Percentiles rank a stretch among this genome's conserved stretches.
Evolutionary conservation across 495 filamentous ascomycete species (phyloP).

Genomic region (Filosporella fistucella): DNA sequence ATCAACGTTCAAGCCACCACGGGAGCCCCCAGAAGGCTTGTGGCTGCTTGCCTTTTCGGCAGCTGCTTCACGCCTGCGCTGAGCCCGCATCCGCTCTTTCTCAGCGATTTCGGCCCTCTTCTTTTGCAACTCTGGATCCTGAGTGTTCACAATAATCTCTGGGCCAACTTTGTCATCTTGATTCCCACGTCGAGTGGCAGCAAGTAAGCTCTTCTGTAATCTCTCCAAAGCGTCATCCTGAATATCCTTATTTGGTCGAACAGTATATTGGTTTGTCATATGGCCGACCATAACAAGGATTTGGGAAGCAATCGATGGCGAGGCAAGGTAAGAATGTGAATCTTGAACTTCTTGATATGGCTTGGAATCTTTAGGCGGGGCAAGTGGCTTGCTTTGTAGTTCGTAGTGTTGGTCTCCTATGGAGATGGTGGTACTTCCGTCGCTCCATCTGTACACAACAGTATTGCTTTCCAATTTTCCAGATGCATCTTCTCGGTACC

Average conservation of each 20-base stretch:
- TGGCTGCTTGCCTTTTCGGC: conserved; percentile 59
- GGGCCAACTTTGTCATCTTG: conserved; percentile 39
- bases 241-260: conserved; percentile 63
- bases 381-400: conserved; percentile 69
- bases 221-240: conserved; percentile 74
- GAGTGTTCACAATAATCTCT: conserved; percentile 51
- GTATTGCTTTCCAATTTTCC: conserved; percentile 26
- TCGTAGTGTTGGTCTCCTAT: conserved; percentile 74
- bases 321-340: conserved; percentile 77
- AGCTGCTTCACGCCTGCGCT: conserved; percentile 63
- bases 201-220: conserved; percentile 65
- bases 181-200: conserved; percentile 39
- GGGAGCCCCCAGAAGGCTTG: conserved; percentile 45
- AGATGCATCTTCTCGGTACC: conserved; percentile 20
- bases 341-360: conserved; percentile 66
- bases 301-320: conserved; percentile 63
- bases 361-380: conserved; percentile 49
- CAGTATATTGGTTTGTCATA: conserved; percentile 68
- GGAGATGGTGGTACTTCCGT: conserved; percentile 52
- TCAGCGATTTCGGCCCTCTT: conserved; percentile 70
- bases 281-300: conserved; percentile 75
- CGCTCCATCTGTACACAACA: conserved; percentile 24
- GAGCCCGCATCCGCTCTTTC: conserved; percentile 62
- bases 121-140: conserved; percentile 79
- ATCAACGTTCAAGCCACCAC: conserved; percentile 65